A percentile compares a stretch with the other conserved stretches of the same genome.
These are phyloP conservation scores for Boechera retrofracta DNA, from an alignment of 345 rosid genomes.

Conservation along the genomic window DNA sequence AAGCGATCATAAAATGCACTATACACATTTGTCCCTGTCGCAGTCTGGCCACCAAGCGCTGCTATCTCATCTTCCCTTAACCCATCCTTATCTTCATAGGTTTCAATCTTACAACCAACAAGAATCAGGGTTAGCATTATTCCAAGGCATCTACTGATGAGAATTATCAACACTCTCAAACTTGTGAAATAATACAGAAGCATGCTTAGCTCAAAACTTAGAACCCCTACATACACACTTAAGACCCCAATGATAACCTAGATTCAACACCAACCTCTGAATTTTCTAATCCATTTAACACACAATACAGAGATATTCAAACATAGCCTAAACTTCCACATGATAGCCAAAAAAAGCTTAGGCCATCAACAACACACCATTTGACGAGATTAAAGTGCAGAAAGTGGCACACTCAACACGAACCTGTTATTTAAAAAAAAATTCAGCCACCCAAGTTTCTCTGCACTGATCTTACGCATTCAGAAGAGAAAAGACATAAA, in stretches of 20 bases:
- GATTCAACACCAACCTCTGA: not conserved
- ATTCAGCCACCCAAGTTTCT: slow-evolving; percentile 3
- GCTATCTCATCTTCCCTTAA: slow-evolving; percentile 96
- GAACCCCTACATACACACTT: not conserved
- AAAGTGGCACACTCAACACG: not conserved
- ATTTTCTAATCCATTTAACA: not conserved
- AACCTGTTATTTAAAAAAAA: not conserved
- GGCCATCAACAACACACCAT: not conserved
- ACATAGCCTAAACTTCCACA: not conserved
- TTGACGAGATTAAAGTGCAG: not conserved
- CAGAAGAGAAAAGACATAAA: not conserved
- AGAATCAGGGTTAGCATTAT: slow-evolving; percentile 24
- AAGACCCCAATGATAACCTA: slow-evolving; percentile 9
- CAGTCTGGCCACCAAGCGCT: slow-evolving; percentile 90
- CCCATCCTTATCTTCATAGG: slow-evolving; percentile 82
- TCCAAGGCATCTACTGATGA: slow-evolving; percentile 5
- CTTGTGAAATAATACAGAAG: not conserved
- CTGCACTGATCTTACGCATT: slow-evolving; percentile 1
- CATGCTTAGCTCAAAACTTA: slow-evolving; percentile 24
- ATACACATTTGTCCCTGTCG: slow-evolving; percentile 70
- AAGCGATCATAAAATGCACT: slow-evolving; percentile 90
- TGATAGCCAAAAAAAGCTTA: not conserved
- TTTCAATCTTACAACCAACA: slow-evolving; percentile 58
- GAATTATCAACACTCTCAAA: slow-evolving; percentile 6
- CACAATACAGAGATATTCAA: not conserved